These are phyloP conservation scores for Actinomortierella ambigua DNA, from an alignment of 371 early-diverging fungal species.

Conservation along the genomic window DNA sequence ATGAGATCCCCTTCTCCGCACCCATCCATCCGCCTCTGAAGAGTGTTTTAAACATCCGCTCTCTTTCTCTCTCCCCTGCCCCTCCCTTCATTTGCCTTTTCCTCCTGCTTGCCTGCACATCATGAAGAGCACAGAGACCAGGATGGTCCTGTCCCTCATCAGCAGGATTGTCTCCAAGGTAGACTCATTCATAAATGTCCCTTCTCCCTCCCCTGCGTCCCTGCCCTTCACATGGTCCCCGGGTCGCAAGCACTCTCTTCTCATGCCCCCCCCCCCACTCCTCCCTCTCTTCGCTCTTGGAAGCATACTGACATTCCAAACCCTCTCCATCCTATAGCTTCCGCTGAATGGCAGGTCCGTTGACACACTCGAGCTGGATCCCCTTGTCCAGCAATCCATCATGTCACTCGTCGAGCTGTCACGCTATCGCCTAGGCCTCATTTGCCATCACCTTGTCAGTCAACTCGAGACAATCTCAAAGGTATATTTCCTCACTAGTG, in stretches of 20 bases:
- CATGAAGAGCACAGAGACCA: constrained; percentile 41
- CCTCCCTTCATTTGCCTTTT: no score
- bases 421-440: constrained; percentile 63
- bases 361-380: constrained; percentile 67
- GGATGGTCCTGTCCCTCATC: constrained; percentile 38
- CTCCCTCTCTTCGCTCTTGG: constrained; percentile 2
- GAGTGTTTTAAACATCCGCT: no score
- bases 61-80: no score
- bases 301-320: neutral
- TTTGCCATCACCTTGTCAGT: constrained; percentile 56
- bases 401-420: constrained; percentile 70
- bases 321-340: constrained; percentile 44
- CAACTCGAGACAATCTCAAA: constrained; percentile 68
- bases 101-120: neutral
- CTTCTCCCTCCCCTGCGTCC: neutral
- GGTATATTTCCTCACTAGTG: constrained; percentile 43
- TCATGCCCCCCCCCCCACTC: neutral
- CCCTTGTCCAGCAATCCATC: constrained; percentile 71
- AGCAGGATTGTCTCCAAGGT: constrained; percentile 42
- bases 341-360: constrained; percentile 62
- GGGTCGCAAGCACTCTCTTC: neutral
- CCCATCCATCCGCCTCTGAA: no score
- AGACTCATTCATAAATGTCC: no score
- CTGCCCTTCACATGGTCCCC: no score
- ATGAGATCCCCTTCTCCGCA: no score